These are phyloP conservation scores for Nectriaceae sp. DNA, from an alignment of 2,329 filamentous ascomycete genomes.

Conservation along the genomic window DNA sequence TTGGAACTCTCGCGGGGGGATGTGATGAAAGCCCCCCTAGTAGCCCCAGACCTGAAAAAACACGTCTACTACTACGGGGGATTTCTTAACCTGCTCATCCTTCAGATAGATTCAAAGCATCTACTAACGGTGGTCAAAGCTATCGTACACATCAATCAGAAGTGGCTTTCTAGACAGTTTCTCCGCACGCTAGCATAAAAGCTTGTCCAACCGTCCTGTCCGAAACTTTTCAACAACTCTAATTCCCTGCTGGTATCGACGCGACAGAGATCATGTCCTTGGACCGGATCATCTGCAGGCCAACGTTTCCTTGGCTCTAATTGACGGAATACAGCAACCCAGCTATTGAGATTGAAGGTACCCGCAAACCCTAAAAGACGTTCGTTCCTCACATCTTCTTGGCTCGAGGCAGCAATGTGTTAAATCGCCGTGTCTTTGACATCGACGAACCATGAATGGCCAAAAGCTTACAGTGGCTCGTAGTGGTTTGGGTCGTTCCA, in stretches of 20 bases:
- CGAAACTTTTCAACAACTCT: constrained; percentile 2
- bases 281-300: constrained; percentile 1
- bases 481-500: constrained; percentile 1
- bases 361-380: constrained; percentile 5
- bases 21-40: too few species aligned
- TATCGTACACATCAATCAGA: not conserved
- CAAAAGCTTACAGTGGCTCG: constrained; percentile 1
- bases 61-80: too few species aligned
- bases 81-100: too few species aligned
- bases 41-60: too few species aligned
- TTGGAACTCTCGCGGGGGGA: too few species aligned
- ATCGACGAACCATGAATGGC: constrained; percentile 4
- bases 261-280: constrained; percentile 2
- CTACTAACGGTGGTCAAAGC: too few species aligned
- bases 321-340: not conserved
- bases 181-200: not conserved
- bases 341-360: constrained; percentile 8
- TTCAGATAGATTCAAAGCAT: too few species aligned
- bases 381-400: constrained; percentile 3
- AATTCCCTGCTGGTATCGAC: constrained; percentile 3
- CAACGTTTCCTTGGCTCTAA: not conserved
- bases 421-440: constrained; percentile 2
- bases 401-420: constrained; percentile 2
- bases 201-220: constrained; percentile 1
- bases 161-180: constrained; percentile 1